Evolutionary conservation across 1,284 basidiomycete genomes (phyloP), one percentile per base, ranked within the genome.

Genomic region (Cutaneotrichosporon arboriforme): DNA sequence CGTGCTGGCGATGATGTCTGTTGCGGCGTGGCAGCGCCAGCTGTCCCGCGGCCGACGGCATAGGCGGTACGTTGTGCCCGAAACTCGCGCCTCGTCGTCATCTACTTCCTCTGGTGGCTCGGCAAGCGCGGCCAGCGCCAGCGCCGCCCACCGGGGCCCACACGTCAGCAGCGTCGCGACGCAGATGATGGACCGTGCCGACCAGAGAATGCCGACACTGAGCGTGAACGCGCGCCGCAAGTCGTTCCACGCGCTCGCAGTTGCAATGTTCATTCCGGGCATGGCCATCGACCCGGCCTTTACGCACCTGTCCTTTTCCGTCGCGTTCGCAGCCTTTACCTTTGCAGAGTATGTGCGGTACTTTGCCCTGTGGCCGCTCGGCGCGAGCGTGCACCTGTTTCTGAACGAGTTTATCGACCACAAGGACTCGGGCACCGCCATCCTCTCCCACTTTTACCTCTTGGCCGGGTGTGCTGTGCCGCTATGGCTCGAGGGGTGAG

Each of bases 321-420:
- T 86, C 22, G 92, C 91, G 4, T 97, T 97, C 72, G 85, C 92
- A 5, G 74, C 90, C 58, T 97, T 97, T 77, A 90, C 85, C n/a
- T 96, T 97, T 70, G 84, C 87, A 51, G 92, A 97, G 77, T 97
- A 96, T 76, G 82, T 94, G 59, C 87, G 96, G 46, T 99, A 97
- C 76, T 99, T 97, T 75, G 96, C 96, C 33, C 82, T 98, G 31
- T 97, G 94, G 76, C 96, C 96, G 3, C 88, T 97, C 64, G 92
- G 93, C 8, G 94, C 90, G 4, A 81, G 84, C 12, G 83, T 99
- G 22, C 96, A 99, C 76, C 78, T 97, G 57, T 99, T 99, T 76
- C 85, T 98, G 81, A 88, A 87, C 77, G 94, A 98, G 74, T 99
- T 99, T 68, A 78, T 97, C 68, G 96, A 99, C 80, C 75, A 87